Evolutionary conservation across 2,329 filamentous ascomycete species (phyloP).

Genomic region (Biscogniauxia mediterranea): DNA sequence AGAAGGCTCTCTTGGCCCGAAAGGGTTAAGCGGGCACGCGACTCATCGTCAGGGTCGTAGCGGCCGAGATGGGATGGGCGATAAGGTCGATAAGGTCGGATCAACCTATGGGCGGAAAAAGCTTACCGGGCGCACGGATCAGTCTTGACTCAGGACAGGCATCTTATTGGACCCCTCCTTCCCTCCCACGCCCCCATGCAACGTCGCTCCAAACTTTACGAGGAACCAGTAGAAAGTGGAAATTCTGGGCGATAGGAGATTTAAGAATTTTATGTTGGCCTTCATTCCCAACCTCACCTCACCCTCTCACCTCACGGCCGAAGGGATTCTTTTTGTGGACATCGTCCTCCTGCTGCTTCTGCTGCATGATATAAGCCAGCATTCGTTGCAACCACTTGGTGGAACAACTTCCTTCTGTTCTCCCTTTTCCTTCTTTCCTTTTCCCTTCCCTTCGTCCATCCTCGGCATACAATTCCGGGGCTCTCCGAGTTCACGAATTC

Average conservation of each 20-base stretch:
- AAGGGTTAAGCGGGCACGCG: slow-evolving; percentile 3
- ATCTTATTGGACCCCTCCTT: background rate
- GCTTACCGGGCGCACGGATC: background rate
- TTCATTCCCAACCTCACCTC: background rate
- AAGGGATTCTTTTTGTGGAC: slow-evolving; percentile 4
- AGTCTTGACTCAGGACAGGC: background rate
- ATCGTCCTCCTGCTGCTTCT: background rate
- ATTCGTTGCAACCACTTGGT: slow-evolving; percentile 6
- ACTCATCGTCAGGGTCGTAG: background rate
- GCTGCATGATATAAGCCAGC: slow-evolving; percentile 12
- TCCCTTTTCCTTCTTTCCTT: slow-evolving; percentile 9
- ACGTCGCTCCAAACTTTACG: background rate
- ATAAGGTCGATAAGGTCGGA: slow-evolving; percentile 6
- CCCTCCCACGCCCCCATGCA: background rate
- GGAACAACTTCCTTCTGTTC: slow-evolving; percentile 2
- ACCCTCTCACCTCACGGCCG: background rate
- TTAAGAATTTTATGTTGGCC: background rate
- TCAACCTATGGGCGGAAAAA: background rate
- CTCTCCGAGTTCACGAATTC: slow-evolving; percentile 17
- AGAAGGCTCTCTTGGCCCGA: slow-evolving; percentile 1
- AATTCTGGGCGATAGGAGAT: background rate
- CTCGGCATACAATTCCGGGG: slow-evolving; percentile 14
- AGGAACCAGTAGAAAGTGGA: background rate
- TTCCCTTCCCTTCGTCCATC: slow-evolving; percentile 12
- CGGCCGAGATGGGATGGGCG: slow-evolving; percentile 1